phyloP scores from a whole-genome alignment of 169 alveolate genomes.

The Babesia caballi region DNA sequence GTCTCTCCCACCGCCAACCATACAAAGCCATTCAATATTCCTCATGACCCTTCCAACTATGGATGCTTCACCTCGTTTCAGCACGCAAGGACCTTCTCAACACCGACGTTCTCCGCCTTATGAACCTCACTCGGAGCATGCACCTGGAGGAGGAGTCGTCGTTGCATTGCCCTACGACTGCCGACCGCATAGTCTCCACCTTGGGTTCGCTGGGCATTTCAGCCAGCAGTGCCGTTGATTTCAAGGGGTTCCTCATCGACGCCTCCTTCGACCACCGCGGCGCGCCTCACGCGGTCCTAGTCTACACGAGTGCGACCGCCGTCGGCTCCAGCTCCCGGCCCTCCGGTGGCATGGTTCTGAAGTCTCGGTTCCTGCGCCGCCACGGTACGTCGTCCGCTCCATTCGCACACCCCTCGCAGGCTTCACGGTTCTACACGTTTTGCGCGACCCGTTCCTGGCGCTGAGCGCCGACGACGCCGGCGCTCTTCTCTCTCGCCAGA shows the following conservation, averaged over 20 bases:
- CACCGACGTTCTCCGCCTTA: slow-evolving; percentile 25
- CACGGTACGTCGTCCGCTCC: slow-evolving; percentile 17
- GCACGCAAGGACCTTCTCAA: slow-evolving; percentile 18
- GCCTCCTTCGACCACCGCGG: slow-evolving; percentile 16
- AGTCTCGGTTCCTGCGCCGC: slow-evolving; percentile 38
- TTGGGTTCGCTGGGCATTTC: neutral
- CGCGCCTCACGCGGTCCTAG: slow-evolving; percentile 15
- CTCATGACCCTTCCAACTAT: too few species aligned
- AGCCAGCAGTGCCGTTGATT: neutral
- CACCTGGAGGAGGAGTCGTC: slow-evolving; percentile 18
- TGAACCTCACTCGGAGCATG: slow-evolving; percentile 36
- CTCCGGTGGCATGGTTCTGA: slow-evolving; percentile 40
- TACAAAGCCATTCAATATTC: too few species aligned
- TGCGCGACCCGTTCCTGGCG: slow-evolving; percentile 4
- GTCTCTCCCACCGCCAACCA: neutral
- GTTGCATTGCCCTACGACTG: slow-evolving; percentile 4
- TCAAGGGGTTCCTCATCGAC: slow-evolving; percentile 41
- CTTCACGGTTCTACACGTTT: neutral
- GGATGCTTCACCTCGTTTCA: slow-evolving; percentile 20
- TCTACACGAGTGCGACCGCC: slow-evolving; percentile 22
- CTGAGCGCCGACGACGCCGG: neutral
- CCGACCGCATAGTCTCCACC: neutral
- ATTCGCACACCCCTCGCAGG: neutral
- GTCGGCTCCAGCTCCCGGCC: slow-evolving; percentile 22
- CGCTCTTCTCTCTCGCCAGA: slow-evolving; percentile 1